Evolutionary conservation across 2,329 filamentous ascomycete genomes (phyloP).

Genomic region (Pestalotiopsis sp.): DNA sequence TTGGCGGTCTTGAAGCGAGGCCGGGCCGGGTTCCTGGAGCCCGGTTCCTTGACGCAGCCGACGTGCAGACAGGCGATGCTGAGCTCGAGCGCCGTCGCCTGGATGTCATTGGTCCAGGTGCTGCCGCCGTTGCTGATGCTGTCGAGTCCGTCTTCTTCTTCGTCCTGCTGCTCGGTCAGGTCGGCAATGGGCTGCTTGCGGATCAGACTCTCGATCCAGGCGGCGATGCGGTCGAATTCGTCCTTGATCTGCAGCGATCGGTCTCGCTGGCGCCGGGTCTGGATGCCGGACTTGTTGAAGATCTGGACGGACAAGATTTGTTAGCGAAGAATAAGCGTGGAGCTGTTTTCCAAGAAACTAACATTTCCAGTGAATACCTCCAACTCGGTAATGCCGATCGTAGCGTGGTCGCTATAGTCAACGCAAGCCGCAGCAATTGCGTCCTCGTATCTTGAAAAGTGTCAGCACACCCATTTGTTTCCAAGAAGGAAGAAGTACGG

Average conservation of each 20-base stretch:
- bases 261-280: conserved; percentile 53
- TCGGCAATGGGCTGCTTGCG: conserved; percentile 23
- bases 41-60: conserved; percentile 13
- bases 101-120: background rate
- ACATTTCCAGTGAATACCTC: conserved; percentile 56
- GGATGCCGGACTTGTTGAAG: conserved; percentile 50
- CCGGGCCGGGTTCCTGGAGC: background rate
- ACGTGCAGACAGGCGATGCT: conserved; percentile 31
- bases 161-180: conserved; percentile 12
- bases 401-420: conserved; percentile 47
- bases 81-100: conserved; percentile 24
- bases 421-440: conserved; percentile 41
- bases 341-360: background rate
- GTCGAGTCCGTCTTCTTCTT: conserved; percentile 10
- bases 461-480: background rate
- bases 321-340: background rate
- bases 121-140: background rate
- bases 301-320: conserved; percentile 28
- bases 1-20: conserved; percentile 11
- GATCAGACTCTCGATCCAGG: conserved; percentile 41
- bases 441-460: conserved; percentile 46
- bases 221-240: conserved; percentile 48
- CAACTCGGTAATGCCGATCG: conserved; percentile 45
- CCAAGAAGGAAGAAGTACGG: background rate
- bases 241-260: conserved; percentile 53